Conservation (phyloP, 2,329 filamentous ascomycete genomes). For the Drechslerella dactyloides region DNA sequence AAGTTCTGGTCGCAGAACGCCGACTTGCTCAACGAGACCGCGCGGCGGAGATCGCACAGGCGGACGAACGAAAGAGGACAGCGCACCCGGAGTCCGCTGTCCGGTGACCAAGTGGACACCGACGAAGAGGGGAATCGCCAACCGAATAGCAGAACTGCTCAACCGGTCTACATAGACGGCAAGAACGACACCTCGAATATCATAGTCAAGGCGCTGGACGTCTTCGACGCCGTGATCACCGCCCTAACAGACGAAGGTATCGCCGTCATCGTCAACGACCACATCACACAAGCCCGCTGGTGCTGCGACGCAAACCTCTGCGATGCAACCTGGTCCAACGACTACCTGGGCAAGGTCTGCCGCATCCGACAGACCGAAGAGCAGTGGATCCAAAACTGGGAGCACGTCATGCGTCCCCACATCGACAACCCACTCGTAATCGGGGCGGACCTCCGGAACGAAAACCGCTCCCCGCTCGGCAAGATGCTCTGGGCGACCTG, state of each 20-base stretch:
- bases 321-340: slow-evolving; percentile 71
- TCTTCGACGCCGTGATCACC: slow-evolving; percentile 67
- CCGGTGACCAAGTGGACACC: neutral
- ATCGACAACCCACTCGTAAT: slow-evolving; percentile 68
- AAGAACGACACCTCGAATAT: neutral
- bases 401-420: slow-evolving; percentile 68
- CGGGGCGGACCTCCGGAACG: slow-evolving; percentile 72
- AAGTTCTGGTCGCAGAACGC: slow-evolving; percentile 45
- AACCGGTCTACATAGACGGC: too few relatives aligned
- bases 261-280: slow-evolving; percentile 72
- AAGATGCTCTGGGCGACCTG: slow-evolving; percentile 71
- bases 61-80: slow-evolving; percentile 1
- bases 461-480: slow-evolving; percentile 72
- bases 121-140: slow-evolving; percentile 67
- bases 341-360: slow-evolving; percentile 68
- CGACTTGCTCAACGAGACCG: slow-evolving; percentile 10
- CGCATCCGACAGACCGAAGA: slow-evolving; percentile 69
- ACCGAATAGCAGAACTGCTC: slow-evolving; percentile 51
- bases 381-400: slow-evolving; percentile 71
- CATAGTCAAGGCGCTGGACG: slow-evolving; percentile 64
- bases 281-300: slow-evolving; percentile 73
- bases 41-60: neutral
- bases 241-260: slow-evolving; percentile 69
- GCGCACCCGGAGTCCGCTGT: neutral
- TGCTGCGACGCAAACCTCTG: slow-evolving; percentile 73